Conservation (phyloP, 75 land plant genomes). For the Cunninghamia lanceolata region DNA sequence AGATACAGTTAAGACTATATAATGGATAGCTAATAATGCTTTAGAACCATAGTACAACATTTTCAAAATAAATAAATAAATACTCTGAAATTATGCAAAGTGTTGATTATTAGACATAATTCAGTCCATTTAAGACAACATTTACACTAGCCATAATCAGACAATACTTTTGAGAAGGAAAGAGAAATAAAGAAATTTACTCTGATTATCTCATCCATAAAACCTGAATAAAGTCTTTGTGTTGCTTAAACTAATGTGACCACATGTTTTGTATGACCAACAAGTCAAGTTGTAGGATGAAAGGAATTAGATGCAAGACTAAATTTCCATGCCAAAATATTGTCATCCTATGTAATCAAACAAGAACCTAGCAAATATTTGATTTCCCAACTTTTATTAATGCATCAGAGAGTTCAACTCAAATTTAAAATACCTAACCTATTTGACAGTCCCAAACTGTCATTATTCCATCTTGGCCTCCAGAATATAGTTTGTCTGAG, state of each 20-base stretch:
- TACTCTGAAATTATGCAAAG: not conserved
- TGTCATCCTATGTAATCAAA: constrained; percentile 62
- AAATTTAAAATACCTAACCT: constrained; percentile 61
- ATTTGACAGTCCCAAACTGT: constrained; percentile 88
- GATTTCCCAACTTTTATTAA: too few species aligned
- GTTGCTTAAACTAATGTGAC: constrained; percentile 70
- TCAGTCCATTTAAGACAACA: too few species aligned
- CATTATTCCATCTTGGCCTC: constrained; percentile 78
- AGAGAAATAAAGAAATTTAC: constrained; percentile 29
- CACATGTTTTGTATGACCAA: constrained; percentile 70
- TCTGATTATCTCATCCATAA: constrained; percentile 83
- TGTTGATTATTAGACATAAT: too few species aligned
- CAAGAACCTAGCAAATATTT: not conserved
- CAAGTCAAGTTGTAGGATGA: constrained; percentile 82
- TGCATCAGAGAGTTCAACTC: not conserved
- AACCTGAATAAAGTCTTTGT: constrained; percentile 81
- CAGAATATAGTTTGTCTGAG: constrained; percentile 84
- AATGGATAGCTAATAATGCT: too few species aligned
- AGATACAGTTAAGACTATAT: not conserved
- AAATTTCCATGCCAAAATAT: constrained; percentile 79
- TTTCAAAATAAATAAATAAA: too few species aligned
- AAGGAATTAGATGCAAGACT: constrained; percentile 53
- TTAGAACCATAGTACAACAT: not conserved
- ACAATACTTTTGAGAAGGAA: too few species aligned
- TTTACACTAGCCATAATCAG: too few species aligned